Evolutionary conservation across 495 filamentous ascomycete species (phyloP).

Genomic region (Xylaria flabelliformis): DNA sequence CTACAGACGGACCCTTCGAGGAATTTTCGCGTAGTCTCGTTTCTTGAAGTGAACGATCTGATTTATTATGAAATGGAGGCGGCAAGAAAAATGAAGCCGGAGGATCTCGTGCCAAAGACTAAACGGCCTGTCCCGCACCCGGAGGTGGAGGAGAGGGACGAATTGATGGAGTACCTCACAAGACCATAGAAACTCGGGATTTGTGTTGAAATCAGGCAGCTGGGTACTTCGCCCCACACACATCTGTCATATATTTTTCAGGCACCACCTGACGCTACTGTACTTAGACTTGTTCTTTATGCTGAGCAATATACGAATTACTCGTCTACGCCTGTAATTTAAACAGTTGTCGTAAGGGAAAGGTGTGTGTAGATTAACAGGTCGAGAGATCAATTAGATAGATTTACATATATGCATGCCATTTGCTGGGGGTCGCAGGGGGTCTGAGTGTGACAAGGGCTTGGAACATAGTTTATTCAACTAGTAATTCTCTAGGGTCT

Average conservation of each 20-base stretch:
- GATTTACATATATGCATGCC: too few species aligned
- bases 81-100: neutral
- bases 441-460: too few species aligned
- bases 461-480: too few species aligned
- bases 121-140: neutral
- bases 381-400: too few species aligned
- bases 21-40: neutral
- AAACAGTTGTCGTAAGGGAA: too few species aligned
- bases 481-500: too few species aligned
- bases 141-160: neutral
- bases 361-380: too few species aligned
- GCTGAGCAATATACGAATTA: neutral
- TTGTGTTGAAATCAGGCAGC: neutral
- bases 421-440: too few species aligned
- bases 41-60: neutral
- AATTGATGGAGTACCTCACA: neutral
- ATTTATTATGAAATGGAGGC: neutral
- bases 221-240: too few species aligned
- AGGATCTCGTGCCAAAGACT: neutral
- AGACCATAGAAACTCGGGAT: slow-evolving; percentile 4
- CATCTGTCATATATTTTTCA: neutral
- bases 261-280: neutral
- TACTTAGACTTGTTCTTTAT: neutral
- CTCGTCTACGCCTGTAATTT: too few species aligned
- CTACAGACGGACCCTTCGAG: neutral